Evolutionary conservation across 805 yeast species (phyloP).

Genomic region (Saccharomycopsis vini): DNA sequence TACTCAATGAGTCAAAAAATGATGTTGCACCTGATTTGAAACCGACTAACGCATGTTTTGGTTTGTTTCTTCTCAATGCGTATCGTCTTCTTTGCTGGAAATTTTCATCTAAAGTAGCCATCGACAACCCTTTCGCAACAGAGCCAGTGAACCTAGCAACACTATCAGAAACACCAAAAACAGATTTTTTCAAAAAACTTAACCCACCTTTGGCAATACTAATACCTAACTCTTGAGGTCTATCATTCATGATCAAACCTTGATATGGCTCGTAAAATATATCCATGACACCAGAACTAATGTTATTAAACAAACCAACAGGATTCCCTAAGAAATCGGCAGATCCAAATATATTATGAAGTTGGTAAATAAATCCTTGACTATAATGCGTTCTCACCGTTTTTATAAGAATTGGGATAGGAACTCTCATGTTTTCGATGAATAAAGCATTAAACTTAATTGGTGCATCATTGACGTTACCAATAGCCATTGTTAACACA

Average conservation of each 20-base stretch:
- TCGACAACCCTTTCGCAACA: conserved; percentile 86
- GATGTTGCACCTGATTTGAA: conserved; percentile 82
- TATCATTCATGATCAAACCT: conserved; percentile 86
- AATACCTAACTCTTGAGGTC: conserved; percentile 93
- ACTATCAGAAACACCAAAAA: conserved; percentile 91
- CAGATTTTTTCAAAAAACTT: conserved; percentile 88
- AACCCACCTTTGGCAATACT: conserved; percentile 94
- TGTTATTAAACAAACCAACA: conserved; percentile 87
- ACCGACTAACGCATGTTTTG: conserved; percentile 79
- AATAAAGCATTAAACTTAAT: conserved; percentile 78
- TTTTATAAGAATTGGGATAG: conserved; percentile 61
- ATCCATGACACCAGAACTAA: conserved; percentile 93
- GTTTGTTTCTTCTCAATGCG: conserved; percentile 66
- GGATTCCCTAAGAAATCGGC: conserved; percentile 97
- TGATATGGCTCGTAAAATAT: conserved; percentile 96
- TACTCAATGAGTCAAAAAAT: conserved; percentile 73
- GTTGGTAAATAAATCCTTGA: conserved; percentile 84
- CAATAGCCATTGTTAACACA: conserved; percentile 91
- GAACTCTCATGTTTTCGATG: conserved; percentile 83
- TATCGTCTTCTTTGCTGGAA: conserved; percentile 78
- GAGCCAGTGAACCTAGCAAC: conserved; percentile 90
- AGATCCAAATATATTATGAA: conserved; percentile 88
- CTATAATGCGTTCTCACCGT: conserved; percentile 79
- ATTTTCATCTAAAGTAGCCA: conserved; percentile 76
- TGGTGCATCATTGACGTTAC: conserved; percentile 96